phyloP scores from a whole-genome alignment of 2,329 filamentous ascomycete species.

The Pestalotiopsis sp. region DNA sequence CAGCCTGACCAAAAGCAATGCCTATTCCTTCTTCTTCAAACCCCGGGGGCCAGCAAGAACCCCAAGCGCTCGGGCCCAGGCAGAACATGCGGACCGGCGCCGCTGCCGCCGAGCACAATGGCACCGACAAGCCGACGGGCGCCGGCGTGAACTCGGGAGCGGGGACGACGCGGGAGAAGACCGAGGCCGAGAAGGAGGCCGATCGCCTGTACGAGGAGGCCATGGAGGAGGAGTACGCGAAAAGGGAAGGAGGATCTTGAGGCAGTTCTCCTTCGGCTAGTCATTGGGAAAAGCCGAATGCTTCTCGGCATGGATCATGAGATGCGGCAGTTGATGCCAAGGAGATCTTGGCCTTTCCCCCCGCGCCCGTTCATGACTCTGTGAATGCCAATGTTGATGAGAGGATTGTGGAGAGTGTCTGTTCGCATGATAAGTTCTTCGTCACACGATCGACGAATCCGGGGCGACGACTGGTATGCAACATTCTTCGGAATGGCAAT shows the following conservation, averaged over 20 bases:
- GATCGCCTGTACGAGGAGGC: conserved; percentile 52
- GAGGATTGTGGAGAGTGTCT: background rate
- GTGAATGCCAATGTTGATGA: background rate
- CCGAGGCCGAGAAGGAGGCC: conserved; percentile 49
- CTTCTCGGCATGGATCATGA: background rate
- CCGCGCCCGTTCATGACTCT: background rate
- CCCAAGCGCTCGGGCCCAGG: conserved; percentile 1
- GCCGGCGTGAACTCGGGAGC: conserved; percentile 53
- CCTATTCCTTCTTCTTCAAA: conserved; percentile 12
- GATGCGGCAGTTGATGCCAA: background rate
- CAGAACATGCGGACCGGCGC: background rate
- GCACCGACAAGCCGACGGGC: conserved; percentile 30
- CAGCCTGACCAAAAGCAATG: background rate
- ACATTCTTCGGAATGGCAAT: background rate
- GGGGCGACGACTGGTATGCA: background rate
- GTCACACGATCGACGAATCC: background rate
- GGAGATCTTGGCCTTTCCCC: background rate
- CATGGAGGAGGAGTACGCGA: conserved; percentile 59
- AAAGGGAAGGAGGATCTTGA: conserved; percentile 52
- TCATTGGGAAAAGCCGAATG: background rate
- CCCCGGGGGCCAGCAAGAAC: background rate
- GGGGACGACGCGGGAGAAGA: conserved; percentile 47
- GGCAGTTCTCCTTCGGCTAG: background rate
- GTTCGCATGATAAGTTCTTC: background rate
- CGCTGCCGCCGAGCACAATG: background rate